A percentile compares a stretch with the other conserved stretches of the same genome.
Evolutionary conservation across 768 basidiomycete species (phyloP).

Genomic region (Tremella yokohamensis): DNA sequence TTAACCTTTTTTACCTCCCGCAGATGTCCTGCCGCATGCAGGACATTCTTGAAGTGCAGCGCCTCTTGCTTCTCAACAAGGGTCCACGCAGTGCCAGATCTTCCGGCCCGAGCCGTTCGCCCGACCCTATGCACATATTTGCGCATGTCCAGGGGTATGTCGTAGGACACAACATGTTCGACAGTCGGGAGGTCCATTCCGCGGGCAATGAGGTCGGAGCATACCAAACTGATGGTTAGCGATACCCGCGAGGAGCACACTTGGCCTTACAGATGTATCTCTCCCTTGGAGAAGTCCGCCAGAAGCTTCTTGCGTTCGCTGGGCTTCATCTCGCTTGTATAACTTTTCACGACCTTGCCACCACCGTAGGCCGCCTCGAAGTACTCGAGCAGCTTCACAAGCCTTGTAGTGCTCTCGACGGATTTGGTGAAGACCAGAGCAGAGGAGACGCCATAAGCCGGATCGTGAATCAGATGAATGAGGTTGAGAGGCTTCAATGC

Average conservation of each 20-base stretch:
- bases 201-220: slow-evolving; percentile 91
- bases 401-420: slow-evolving; percentile 78
- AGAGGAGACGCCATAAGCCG: slow-evolving; percentile 58
- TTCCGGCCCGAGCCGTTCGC: slow-evolving; percentile 88
- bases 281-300: slow-evolving; percentile 72
- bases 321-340: slow-evolving; percentile 77
- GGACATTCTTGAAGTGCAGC: slow-evolving; percentile 78
- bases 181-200: slow-evolving; percentile 93
- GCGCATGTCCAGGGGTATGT: slow-evolving; percentile 92
- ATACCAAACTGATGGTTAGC: slow-evolving; percentile 67
- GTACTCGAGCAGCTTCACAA: slow-evolving; percentile 74
- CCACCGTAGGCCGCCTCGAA: slow-evolving; percentile 61
- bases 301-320: slow-evolving; percentile 72
- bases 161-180: slow-evolving; percentile 89
- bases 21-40: slow-evolving; percentile 68
- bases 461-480: slow-evolving; percentile 72
- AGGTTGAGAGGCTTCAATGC: slow-evolving; percentile 82
- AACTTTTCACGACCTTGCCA: slow-evolving; percentile 59
- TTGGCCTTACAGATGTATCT: slow-evolving; percentile 70
- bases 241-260: neutral
- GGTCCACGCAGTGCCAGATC: slow-evolving; percentile 85
- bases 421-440: slow-evolving; percentile 96
- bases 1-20: slow-evolving; percentile 65
- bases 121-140: slow-evolving; percentile 98
- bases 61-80: slow-evolving; percentile 91